Percentiles rank a stretch among this genome's conserved stretches.
phyloP scores from a whole-genome alignment of 2,329 filamentous ascomycete species.

The Cadophora luteo-olivacea region DNA sequence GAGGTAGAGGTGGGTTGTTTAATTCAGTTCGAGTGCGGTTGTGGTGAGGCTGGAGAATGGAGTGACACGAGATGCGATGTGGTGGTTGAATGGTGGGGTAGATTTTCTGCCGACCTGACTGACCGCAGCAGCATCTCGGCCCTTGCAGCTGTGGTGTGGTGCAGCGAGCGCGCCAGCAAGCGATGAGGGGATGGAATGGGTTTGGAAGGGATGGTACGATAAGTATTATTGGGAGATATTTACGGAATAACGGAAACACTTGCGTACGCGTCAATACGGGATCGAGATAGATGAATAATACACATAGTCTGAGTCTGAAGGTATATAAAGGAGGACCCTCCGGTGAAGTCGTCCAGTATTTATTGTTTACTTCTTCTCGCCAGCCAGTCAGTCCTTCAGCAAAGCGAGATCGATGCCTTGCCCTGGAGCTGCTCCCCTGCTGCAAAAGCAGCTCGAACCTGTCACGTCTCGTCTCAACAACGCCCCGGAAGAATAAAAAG shows the following conservation, averaged over 20 bases:
- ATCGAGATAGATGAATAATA: constrained; percentile 4
- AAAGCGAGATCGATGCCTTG: background rate
- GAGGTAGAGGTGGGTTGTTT: background rate
- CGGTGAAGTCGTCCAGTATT: background rate
- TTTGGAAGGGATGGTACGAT: background rate
- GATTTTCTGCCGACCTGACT: background rate
- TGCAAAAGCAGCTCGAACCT: too few species aligned
- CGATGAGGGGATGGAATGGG: background rate
- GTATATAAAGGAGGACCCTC: background rate
- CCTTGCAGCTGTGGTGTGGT: constrained; percentile 9
- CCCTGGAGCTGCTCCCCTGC: background rate
- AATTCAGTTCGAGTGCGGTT: background rate
- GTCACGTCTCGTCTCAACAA: background rate
- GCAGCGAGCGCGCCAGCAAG: background rate
- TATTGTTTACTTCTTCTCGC: background rate
- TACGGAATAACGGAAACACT: constrained; percentile 3
- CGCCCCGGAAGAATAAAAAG: background rate
- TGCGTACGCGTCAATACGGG: constrained; percentile 10
- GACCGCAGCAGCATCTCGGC: background rate
- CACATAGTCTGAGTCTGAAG: background rate
- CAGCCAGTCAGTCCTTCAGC: background rate
- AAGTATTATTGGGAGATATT: background rate
- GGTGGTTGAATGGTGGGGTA: constrained; percentile 5
- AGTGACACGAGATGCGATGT: background rate
- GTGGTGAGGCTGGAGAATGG: background rate